Percentiles rank a stretch among this genome's conserved stretches.
These are phyloP conservation scores for Poteriospumella lacustris DNA, from an alignment of 108 stramenopile genomes.

Conservation along the genomic window DNA sequence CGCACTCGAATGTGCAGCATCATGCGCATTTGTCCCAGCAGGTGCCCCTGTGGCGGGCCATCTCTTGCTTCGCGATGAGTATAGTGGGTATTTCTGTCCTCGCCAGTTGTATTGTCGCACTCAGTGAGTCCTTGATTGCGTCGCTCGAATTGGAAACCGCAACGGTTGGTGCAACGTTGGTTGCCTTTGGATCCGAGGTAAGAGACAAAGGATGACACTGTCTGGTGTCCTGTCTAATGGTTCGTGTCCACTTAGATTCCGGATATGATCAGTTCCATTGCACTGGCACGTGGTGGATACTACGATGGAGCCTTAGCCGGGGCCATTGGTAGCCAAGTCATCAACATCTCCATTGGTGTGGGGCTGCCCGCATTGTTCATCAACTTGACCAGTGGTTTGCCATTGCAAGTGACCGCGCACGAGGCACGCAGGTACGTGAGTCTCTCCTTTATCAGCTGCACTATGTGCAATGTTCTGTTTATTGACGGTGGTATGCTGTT, in stretches of 20 bases:
- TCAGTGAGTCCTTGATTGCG: neutral
- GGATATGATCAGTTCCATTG: conserved; percentile 17
- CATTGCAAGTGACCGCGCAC: neutral
- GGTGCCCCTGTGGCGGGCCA: neutral
- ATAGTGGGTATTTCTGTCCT: neutral
- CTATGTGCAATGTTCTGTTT: too few relatives aligned
- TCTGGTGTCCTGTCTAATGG: neutral
- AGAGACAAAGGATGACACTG: neutral
- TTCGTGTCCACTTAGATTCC: conserved; percentile 23
- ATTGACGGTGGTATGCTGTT: too few relatives aligned
- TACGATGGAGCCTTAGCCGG: conserved; percentile 26
- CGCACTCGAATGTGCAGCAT: too few relatives aligned
- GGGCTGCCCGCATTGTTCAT: conserved; percentile 20
- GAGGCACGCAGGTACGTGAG: neutral
- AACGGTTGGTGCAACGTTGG: conserved; percentile 15
- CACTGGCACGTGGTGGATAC: conserved; percentile 14
- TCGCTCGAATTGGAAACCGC: neutral
- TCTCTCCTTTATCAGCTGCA: too few relatives aligned
- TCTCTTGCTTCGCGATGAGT: neutral
- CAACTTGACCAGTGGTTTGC: neutral
- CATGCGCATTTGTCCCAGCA: too few relatives aligned
- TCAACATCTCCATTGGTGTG: conserved; percentile 9
- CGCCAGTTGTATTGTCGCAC: neutral
- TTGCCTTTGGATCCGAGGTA: conserved; percentile 28
- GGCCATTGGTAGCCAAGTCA: conserved; percentile 20